A percentile compares a stretch with the other conserved stretches of the same genome.
These are phyloP conservation scores for Thermochaetoides thermophila DNA, from an alignment of 495 filamentous ascomycete genomes.

Conservation along the genomic window DNA sequence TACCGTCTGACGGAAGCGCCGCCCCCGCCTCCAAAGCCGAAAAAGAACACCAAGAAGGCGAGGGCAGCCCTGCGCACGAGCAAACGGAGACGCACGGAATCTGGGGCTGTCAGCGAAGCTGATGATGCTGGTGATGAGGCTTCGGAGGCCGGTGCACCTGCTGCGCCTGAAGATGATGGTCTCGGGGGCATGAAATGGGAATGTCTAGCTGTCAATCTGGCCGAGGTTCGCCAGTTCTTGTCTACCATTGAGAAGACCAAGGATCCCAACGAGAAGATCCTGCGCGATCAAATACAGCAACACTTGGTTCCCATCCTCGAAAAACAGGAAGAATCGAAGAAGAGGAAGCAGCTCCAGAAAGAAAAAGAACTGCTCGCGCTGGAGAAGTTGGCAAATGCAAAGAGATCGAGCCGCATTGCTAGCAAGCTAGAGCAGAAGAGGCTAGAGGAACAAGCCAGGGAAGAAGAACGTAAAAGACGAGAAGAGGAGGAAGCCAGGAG, in stretches of 20 bases:
- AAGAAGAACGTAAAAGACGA: slow-evolving; percentile 57
- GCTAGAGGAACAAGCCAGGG: slow-evolving; percentile 51
- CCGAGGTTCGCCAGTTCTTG: slow-evolving; percentile 63
- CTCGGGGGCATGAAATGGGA: slow-evolving; percentile 75
- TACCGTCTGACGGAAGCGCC: slow-evolving; percentile 69
- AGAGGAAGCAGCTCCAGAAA: slow-evolving; percentile 50
- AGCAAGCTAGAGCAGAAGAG: slow-evolving; percentile 65
- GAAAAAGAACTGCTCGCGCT: slow-evolving; percentile 69
- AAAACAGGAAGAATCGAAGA: slow-evolving; percentile 61
- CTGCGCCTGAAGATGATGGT: slow-evolving; percentile 40
- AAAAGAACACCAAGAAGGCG: slow-evolving; percentile 61
- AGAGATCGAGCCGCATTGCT: slow-evolving; percentile 79
- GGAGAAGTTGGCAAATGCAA: slow-evolving; percentile 79
- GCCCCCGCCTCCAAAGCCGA: slow-evolving; percentile 46
- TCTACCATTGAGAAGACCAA: slow-evolving; percentile 54
- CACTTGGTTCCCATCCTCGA: slow-evolving; percentile 74
- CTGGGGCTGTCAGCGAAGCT: slow-evolving; percentile 35
- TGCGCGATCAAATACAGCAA: slow-evolving; percentile 51
- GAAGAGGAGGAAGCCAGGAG: slow-evolving; percentile 48
- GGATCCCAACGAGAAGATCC: slow-evolving; percentile 65
- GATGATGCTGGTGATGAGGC: slow-evolving; percentile 39
- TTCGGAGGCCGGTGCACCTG: slow-evolving; percentile 16
- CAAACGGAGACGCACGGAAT: slow-evolving; percentile 54
- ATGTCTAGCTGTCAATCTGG: slow-evolving; percentile 66
- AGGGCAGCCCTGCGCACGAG: slow-evolving; percentile 51